Percentiles rank a stretch among this genome's conserved stretches.
Conservation (phyloP, 192 early-diverging fungal species). For the Coemansia sp. region DNA sequence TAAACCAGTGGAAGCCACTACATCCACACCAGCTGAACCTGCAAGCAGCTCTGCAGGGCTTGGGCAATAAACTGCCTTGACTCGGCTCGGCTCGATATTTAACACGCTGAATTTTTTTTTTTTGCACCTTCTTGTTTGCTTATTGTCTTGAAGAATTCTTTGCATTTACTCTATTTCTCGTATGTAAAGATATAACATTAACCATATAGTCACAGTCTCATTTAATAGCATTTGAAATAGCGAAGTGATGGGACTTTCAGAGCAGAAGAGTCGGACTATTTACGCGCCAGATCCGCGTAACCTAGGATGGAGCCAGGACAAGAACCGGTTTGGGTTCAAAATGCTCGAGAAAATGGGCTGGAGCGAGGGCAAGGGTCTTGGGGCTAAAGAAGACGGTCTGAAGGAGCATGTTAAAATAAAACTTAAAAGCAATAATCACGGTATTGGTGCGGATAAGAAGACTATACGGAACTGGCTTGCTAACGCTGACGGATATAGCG, state of each 20-base stretch:
- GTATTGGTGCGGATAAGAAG: conserved; percentile 86
- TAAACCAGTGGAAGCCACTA: not conserved
- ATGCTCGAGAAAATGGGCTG: conserved; percentile 98
- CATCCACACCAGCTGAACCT: not conserved
- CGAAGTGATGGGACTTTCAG: conserved; percentile 38
- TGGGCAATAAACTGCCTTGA: too few relatives aligned
- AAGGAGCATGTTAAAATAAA: conserved; percentile 83
- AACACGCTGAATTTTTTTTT: not conserved
- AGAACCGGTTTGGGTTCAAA: conserved; percentile 80
- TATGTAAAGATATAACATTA: too few relatives aligned
- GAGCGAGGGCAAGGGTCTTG: conserved; percentile 89
- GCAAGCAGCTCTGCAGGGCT: not conserved
- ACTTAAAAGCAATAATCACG: conserved; percentile 84
- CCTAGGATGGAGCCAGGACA: conserved; percentile 83
- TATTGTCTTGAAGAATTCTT: not conserved
- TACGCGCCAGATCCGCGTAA: conserved; percentile 90
- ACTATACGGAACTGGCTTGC: conserved; percentile 93
- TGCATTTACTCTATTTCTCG: not conserved
- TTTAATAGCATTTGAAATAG: not conserved
- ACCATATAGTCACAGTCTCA: too few relatives aligned
- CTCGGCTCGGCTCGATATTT: not conserved
- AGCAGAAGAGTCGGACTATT: conserved; percentile 39
- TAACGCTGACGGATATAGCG: conserved; percentile 82
- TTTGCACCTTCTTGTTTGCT: not conserved
- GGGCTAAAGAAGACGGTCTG: conserved; percentile 80